These are phyloP conservation scores for Leccinum disarticulatum DNA, from an alignment of 768 basidiomycete genomes.

Conservation along the genomic window DNA sequence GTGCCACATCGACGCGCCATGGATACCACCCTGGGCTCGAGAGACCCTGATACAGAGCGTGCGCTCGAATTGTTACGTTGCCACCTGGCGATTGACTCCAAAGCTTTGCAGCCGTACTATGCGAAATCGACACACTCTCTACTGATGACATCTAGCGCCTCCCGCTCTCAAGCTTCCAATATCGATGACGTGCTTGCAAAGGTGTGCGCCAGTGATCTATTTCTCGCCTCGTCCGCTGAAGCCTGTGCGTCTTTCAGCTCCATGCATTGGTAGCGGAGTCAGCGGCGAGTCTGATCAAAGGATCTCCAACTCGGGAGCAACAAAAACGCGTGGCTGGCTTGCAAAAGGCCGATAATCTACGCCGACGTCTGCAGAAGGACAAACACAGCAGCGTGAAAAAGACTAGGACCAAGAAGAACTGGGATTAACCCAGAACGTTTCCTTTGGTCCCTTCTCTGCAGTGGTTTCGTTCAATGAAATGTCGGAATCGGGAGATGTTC, in stretches of 20 bases:
- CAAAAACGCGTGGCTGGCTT: conserved; percentile 25
- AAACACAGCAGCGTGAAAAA: conserved; percentile 27
- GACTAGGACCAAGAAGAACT: conserved; percentile 28
- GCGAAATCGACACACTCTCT: conserved; percentile 68
- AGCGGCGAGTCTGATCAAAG: conserved; percentile 25
- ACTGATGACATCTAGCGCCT: conserved; percentile 63
- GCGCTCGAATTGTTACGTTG: conserved; percentile 25
- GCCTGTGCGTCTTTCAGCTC: conserved; percentile 17
- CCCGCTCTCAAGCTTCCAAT: conserved; percentile 79
- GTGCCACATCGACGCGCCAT: conserved; percentile 53
- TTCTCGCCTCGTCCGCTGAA: not conserved
- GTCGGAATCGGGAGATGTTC: not conserved
- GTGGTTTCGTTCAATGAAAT: not conserved
- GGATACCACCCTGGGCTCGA: conserved; percentile 72
- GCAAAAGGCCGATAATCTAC: conserved; percentile 19
- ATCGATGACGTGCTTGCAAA: conserved; percentile 70
- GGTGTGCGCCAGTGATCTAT: conserved; percentile 34
- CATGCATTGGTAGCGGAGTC: conserved; percentile 25
- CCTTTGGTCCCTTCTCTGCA: not conserved
- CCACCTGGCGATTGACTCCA: not conserved
- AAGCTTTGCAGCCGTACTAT: conserved; percentile 52
- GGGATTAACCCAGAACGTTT: conserved; percentile 19
- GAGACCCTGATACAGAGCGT: conserved; percentile 49
- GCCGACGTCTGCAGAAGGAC: conserved; percentile 28
- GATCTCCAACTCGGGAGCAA: conserved; percentile 25